These are phyloP conservation scores for Chaetoceros muelleri DNA, from an alignment of 108 stramenopile genomes.

Conservation along the genomic window DNA sequence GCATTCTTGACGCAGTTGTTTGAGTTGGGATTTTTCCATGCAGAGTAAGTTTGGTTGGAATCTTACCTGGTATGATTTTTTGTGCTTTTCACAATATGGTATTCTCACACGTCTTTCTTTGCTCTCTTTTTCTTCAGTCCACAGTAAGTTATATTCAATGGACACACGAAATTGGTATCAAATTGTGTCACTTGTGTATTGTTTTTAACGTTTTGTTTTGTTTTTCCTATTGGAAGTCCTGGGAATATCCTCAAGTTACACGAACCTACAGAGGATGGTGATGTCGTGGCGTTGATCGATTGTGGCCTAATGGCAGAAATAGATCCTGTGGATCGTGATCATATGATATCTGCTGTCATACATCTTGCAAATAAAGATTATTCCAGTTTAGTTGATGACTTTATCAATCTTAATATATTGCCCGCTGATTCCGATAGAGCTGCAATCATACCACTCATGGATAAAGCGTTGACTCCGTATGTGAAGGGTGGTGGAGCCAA, in stretches of 20 bases:
- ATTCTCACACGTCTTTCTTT: background rate
- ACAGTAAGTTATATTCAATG: too few species aligned
- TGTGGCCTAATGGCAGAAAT: slow-evolving; percentile 84
- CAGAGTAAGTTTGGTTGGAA: slow-evolving; percentile 22
- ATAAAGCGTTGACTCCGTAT: slow-evolving; percentile 85
- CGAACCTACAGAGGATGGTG: slow-evolving; percentile 52
- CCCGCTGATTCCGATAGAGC: slow-evolving; percentile 69
- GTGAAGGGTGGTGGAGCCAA: slow-evolving; percentile 88
- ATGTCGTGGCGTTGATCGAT: slow-evolving; percentile 72
- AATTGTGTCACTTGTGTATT: slow-evolving; percentile 1
- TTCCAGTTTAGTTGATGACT: slow-evolving; percentile 79
- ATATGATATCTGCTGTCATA: slow-evolving; percentile 80
- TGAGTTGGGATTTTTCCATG: slow-evolving; percentile 68
- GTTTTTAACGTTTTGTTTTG: too few species aligned
- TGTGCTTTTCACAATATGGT: background rate
- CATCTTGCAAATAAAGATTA: slow-evolving; percentile 88
- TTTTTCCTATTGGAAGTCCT: background rate
- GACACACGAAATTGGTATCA: background rate
- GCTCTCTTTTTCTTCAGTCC: slow-evolving; percentile 10
- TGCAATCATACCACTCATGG: slow-evolving; percentile 80
- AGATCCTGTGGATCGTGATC: slow-evolving; percentile 52
- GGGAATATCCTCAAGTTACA: slow-evolving; percentile 64
- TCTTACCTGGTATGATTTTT: slow-evolving; percentile 2
- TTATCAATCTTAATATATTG: slow-evolving; percentile 70
- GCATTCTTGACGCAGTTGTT: slow-evolving; percentile 80